A percentile compares a stretch with the other conserved stretches of the same genome.
Evolutionary conservation across 2,329 filamentous ascomycete genomes (phyloP).

Genomic region (Tolypocladium endophyticum): DNA sequence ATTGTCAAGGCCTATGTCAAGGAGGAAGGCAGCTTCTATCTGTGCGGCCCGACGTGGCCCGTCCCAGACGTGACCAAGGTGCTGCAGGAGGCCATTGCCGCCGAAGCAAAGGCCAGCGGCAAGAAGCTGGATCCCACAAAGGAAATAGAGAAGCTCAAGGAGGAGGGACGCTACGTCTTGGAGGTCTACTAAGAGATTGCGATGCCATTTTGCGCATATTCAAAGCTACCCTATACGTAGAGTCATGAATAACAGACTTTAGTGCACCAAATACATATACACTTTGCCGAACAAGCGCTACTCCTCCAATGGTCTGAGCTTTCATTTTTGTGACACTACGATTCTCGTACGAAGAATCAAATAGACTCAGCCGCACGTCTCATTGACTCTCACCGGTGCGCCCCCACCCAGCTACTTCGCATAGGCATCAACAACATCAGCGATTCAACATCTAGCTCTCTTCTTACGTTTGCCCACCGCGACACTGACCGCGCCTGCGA

Average conservation of each 20-base stretch:
- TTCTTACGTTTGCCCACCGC: background rate
- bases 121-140: conserved; percentile 79
- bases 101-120: conserved; percentile 56
- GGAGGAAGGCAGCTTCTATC: conserved; percentile 87
- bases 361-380: background rate
- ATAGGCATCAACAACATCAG: background rate
- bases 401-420: background rate
- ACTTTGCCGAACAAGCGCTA: background rate
- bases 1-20: conserved; percentile 80
- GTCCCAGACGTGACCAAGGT: conserved; percentile 94
- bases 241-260: background rate
- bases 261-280: background rate
- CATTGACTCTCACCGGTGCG: background rate
- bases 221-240: background rate
- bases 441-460: background rate
- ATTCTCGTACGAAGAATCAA: background rate
- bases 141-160: conserved; percentile 97
- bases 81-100: conserved; percentile 79
- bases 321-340: background rate
- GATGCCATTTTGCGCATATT: background rate
- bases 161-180: conserved; percentile 84
- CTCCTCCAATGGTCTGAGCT: background rate
- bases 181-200: conserved; percentile 69
- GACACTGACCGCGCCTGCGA: background rate
- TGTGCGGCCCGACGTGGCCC: conserved; percentile 96